Evolutionary conservation across 1,284 basidiomycete species (phyloP).

Genomic region (Trichosporon ovoides): DNA sequence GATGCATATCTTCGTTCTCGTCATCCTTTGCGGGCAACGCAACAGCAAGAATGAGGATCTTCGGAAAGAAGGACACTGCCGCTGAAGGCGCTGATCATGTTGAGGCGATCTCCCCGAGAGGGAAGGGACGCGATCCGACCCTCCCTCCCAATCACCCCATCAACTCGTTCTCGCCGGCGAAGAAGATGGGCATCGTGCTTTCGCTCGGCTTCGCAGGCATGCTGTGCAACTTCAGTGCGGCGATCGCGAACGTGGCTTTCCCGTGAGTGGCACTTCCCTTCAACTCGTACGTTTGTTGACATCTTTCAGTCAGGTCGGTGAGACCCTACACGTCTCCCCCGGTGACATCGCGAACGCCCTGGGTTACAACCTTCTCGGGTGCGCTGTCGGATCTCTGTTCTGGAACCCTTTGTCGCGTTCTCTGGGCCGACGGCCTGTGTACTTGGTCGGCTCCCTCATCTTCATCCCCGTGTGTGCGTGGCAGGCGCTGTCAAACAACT

Average conservation of each 20-base stretch:
- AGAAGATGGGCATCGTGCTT: conserved; percentile 38
- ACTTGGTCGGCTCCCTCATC: conserved; percentile 40
- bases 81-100: neutral
- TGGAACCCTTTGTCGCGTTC: conserved; percentile 32
- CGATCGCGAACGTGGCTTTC: conserved; percentile 11
- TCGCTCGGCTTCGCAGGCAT: conserved; percentile 31
- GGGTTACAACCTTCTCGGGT: conserved; percentile 45
- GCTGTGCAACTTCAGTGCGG: conserved; percentile 32
- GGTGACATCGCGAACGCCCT: conserved; percentile 40
- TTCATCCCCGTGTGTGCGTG: conserved; percentile 43
- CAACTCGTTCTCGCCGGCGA: conserved; percentile 30
- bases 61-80: no score
- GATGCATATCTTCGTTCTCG: no score
- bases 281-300: neutral
- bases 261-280: neutral
- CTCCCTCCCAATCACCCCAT: conserved; percentile 29
- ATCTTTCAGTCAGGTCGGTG: neutral
- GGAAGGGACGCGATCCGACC: neutral
- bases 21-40: no score
- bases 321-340: conserved; percentile 20
- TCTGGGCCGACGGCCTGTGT: conserved; percentile 40
- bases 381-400: conserved; percentile 43
- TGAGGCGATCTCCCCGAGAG: neutral
- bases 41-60: no score
- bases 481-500: conserved; percentile 31